Evolutionary conservation across 2,329 filamentous ascomycete species (phyloP).

Genomic region (Lanzia echinophila): DNA sequence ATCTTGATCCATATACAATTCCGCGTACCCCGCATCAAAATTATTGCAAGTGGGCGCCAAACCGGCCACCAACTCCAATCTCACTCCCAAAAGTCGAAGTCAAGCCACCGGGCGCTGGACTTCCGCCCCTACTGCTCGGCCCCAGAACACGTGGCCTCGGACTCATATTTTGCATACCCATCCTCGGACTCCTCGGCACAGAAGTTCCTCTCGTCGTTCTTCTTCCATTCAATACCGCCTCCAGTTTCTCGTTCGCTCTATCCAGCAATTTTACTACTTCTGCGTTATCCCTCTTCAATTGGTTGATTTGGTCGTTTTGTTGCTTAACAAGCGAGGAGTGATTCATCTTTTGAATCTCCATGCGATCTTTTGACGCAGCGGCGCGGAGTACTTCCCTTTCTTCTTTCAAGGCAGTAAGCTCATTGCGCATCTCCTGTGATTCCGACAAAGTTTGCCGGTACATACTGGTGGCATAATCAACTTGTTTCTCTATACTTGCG

Average conservation of each 20-base stretch:
- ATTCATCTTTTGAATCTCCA: slow-evolving; percentile 27
- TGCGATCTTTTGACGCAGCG: slow-evolving; percentile 22
- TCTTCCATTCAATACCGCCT: slow-evolving; percentile 35
- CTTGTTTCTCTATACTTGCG: slow-evolving; percentile 18
- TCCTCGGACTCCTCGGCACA: slow-evolving; percentile 26
- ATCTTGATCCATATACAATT: neutral
- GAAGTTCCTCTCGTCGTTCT: slow-evolving; percentile 28
- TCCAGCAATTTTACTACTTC: slow-evolving; percentile 34
- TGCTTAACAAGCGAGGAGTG: slow-evolving; percentile 14
- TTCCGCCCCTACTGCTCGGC: slow-evolving; percentile 20
- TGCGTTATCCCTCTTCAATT: slow-evolving; percentile 22
- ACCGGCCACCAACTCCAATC: neutral
- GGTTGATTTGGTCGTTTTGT: slow-evolving; percentile 28
- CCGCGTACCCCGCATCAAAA: neutral
- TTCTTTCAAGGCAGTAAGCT: slow-evolving; percentile 17
- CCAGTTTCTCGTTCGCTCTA: slow-evolving; percentile 34
- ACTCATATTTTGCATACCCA: slow-evolving; percentile 25
- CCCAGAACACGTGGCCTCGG: slow-evolving; percentile 12
- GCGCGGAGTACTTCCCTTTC: slow-evolving; percentile 14
- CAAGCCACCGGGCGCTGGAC: slow-evolving; percentile 19
- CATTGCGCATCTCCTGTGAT: slow-evolving; percentile 14
- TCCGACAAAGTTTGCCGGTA: slow-evolving; percentile 27
- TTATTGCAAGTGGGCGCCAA: slow-evolving; percentile 4
- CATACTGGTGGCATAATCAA: slow-evolving; percentile 24
- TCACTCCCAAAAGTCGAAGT: neutral